Evolutionary conservation across 352 stramenopile species (phyloP), one percentile per base, ranked within the genome.

Genomic region (Phytophthora pini): DNA sequence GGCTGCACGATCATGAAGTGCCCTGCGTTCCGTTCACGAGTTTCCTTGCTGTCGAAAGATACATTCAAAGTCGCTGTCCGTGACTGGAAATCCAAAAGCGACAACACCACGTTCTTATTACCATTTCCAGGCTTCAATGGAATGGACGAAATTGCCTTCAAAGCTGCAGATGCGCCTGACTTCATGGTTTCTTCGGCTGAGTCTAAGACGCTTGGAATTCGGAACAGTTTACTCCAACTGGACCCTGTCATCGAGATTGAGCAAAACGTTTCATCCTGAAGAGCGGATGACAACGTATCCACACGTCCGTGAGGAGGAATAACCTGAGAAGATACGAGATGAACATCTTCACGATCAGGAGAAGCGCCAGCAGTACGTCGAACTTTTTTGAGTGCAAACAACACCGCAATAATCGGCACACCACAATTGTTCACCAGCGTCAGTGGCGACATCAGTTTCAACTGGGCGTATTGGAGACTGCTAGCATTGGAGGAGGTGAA

Each of bases 301-400:
- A 82, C 65, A 15, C 67, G 82, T 8, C 67, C 61, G 34, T 73
- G 74, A 0, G 82, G 68, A 11, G 71, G 62, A 40, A 94, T 82
- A 31, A 82, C 79, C 29, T 89, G 79, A 0, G 82, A 90, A 1
- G 80, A 79, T 40, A 95, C 74, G 17, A 95, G 64, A 38, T 95
- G 87, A 5, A 82, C 87, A 29, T 91, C 88, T 53, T 93, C 82
- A 48, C 82, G 79, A 39, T 93, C 82, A 26, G 55, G 48, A 32
- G 50, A 50, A 34, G 81, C 72, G 13, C 76, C 77, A 11, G 77
- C 75, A 5, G 79, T 66, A 26, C 82, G 79, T 6, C 70, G 74
- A 12, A 92, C 78, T 41, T 90, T 92, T 76, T 95, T 95, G 52
- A 93, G 87, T 38, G 90, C 76, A 51, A 95, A 94, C 20, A 87